Conservation (phyloP, 2,329 filamentous ascomycete genomes). For the Hypoxylon sp. region DNA sequence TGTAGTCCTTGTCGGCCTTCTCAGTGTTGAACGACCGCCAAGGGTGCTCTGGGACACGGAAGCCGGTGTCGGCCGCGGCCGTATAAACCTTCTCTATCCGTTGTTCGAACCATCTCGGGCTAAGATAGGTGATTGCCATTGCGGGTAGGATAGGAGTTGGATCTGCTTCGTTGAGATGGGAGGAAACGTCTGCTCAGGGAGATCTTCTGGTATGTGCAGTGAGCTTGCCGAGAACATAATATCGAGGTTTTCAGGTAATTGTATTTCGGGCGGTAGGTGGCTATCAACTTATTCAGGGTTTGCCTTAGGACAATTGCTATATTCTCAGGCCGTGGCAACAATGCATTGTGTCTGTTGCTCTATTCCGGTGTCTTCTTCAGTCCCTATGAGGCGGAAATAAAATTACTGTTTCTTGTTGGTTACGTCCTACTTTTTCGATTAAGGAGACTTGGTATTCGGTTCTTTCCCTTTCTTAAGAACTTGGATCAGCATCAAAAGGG, state of each 20-base stretch:
- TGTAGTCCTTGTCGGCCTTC: background rate
- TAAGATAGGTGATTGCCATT: background rate
- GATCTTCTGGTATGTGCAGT: background rate
- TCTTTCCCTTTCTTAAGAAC: background rate
- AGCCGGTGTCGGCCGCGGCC: background rate
- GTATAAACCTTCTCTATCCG: background rate
- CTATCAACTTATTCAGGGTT: background rate
- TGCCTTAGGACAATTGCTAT: constrained; percentile 3
- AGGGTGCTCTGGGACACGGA: background rate
- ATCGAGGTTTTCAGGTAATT: too few species aligned
- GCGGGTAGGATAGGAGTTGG: background rate
- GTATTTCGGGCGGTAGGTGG: background rate
- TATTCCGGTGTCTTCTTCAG: background rate
- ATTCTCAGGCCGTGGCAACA: background rate
- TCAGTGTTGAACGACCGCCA: constrained; percentile 4
- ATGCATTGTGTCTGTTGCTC: background rate
- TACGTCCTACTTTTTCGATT: background rate
- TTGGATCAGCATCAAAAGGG: background rate
- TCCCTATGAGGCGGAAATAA: too few species aligned
- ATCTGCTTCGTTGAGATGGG: background rate
- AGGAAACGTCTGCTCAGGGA: background rate
- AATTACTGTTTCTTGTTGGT: too few species aligned
- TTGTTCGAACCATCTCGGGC: too few species aligned
- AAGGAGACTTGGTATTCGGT: background rate
- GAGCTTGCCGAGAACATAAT: background rate